Evolutionary conservation across 2,329 filamentous ascomycete genomes (phyloP).

Genomic region (Ophiostoma sp.): DNA sequence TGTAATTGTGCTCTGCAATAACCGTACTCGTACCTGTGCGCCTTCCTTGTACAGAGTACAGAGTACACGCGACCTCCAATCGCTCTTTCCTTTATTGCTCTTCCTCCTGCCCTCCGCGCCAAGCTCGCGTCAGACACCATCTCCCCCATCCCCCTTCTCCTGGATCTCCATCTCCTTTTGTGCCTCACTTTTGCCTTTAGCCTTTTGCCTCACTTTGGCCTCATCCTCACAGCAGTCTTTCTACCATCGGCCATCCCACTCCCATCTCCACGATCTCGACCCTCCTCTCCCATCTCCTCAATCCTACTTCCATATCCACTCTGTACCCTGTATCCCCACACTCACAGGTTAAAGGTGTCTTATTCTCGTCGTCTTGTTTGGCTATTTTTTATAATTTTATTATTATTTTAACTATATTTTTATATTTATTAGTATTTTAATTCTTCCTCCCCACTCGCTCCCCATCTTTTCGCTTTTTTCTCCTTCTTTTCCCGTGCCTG

Average conservation of each 20-base stretch:
- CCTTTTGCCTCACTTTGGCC: neutral
- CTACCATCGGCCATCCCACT: neutral
- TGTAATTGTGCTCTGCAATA: neutral
- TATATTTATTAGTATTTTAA: neutral
- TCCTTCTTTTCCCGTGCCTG: conserved; percentile 15
- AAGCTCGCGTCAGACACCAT: neutral
- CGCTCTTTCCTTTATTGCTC: neutral
- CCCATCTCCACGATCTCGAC: neutral
- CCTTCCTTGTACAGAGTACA: neutral
- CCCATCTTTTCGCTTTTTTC: conserved; percentile 15
- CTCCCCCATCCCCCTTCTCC: neutral
- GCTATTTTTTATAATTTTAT: neutral
- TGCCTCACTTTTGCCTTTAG: conserved; percentile 4
- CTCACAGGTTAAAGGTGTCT: neutral
- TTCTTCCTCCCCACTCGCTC: neutral
- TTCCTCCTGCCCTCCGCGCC: neutral
- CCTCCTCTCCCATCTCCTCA: neutral
- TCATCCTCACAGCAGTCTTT: neutral
- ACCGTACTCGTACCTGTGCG: neutral
- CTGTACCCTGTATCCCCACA: conserved; percentile 13
- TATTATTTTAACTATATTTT: neutral
- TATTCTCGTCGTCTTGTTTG: neutral
- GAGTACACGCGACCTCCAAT: neutral
- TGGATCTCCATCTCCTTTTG: neutral
- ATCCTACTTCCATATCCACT: conserved; percentile 12